Evolutionary conservation across 176 grass and related monocot species (phyloP).

Genomic region (Puccinellia tenuiflora): DNA sequence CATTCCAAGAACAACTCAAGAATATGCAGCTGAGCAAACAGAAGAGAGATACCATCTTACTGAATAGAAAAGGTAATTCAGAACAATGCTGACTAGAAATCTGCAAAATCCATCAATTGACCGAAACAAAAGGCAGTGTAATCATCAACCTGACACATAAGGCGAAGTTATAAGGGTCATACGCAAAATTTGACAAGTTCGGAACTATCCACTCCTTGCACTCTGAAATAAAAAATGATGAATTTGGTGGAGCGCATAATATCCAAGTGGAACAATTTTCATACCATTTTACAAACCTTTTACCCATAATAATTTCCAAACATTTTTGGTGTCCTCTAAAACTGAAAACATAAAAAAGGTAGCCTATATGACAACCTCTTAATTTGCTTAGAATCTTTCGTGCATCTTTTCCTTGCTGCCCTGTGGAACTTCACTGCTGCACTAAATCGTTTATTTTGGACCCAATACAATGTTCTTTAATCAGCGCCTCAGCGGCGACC

Average conservation of each 20-base stretch:
- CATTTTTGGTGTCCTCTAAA: neutral
- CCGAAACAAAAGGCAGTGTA: neutral
- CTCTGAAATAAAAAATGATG: constrained; percentile 36
- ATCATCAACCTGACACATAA: constrained; percentile 61
- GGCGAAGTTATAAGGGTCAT: constrained; percentile 84
- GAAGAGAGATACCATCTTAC: neutral
- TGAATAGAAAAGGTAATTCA: neutral
- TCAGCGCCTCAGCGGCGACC: neutral
- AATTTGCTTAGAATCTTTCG: neutral
- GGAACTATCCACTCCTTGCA: constrained; percentile 87
- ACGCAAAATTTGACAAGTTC: constrained; percentile 77
- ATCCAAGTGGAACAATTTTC: neutral
- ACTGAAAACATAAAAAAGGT: neutral
- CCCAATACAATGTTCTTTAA: neutral
- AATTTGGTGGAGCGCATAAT: neutral
- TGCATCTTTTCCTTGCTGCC: neutral
- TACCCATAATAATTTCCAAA: neutral
- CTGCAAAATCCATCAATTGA: too few species aligned
- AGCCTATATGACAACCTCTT: neutral
- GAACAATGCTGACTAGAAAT: neutral
- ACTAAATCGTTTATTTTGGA: neutral
- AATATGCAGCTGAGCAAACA: constrained; percentile 66
- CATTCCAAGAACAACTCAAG: constrained; percentile 89
- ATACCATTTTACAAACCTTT: neutral
- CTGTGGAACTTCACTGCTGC: neutral